These are phyloP conservation scores for Penicillium daleae DNA, from an alignment of 495 filamentous ascomycete species.

Conservation along the genomic window DNA sequence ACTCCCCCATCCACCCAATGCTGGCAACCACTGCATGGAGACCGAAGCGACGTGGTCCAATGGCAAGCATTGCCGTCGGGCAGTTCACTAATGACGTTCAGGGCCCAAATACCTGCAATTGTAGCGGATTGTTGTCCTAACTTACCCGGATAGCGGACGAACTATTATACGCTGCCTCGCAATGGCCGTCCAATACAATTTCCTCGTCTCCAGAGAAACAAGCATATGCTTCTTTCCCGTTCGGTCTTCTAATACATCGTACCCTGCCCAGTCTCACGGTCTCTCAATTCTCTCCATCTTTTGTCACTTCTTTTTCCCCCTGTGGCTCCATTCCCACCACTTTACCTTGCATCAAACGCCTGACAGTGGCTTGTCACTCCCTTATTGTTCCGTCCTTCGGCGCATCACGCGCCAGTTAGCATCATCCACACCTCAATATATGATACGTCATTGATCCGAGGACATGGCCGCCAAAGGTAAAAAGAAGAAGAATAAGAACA, in stretches of 20 bases:
- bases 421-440: conserved; percentile 31
- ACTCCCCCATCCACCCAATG: conserved; percentile 27
- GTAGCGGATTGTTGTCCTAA: conserved; percentile 33
- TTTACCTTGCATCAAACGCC: conserved; percentile 33
- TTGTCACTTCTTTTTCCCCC: conserved; percentile 24
- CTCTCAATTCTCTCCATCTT: conserved; percentile 33
- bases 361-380: conserved; percentile 37
- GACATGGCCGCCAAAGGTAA: conserved; percentile 41
- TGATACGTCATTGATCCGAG: conserved; percentile 41
- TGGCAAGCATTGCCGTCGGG: conserved; percentile 37
- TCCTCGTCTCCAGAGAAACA: conserved; percentile 29
- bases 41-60: conserved; percentile 49
- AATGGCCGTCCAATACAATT: conserved; percentile 35
- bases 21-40: conserved; percentile 28
- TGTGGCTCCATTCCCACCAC: conserved; percentile 17
- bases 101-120: conserved; percentile 33
- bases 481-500: conserved; percentile 45
- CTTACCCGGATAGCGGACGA: conserved; percentile 36
- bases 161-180: conserved; percentile 51
- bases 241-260: conserved; percentile 40
- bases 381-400: conserved; percentile 37
- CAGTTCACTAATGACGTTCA: conserved; percentile 46
- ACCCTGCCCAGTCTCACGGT: conserved; percentile 32
- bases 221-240: conserved; percentile 36
- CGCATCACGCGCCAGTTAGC: conserved; percentile 32